Evolutionary conservation across 2,329 filamentous ascomycete genomes (phyloP).

Genomic region (Apiospora aurea): DNA sequence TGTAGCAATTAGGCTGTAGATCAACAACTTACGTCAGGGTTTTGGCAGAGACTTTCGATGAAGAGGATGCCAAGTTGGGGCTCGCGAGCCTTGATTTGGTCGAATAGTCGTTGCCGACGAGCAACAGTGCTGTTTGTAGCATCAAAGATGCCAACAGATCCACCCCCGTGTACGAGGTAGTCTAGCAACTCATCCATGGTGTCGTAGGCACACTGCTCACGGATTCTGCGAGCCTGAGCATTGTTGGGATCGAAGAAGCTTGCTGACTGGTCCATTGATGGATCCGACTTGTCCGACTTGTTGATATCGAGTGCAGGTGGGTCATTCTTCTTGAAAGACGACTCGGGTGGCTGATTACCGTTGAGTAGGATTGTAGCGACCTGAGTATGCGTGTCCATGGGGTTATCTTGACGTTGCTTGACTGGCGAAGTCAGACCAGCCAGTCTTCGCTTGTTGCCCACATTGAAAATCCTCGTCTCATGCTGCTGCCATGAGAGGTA

Average conservation of each 20-base stretch:
- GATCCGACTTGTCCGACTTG: conserved; percentile 36
- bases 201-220: conserved; percentile 91
- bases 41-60: conserved; percentile 91
- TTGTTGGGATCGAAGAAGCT: conserved; percentile 95
- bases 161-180: conserved; percentile 82
- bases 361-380: conserved; percentile 67
- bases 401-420: conserved; percentile 42
- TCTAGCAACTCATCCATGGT: conserved; percentile 92
- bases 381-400: conserved; percentile 55
- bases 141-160: conserved; percentile 93
- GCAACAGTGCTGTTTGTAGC: conserved; percentile 96
- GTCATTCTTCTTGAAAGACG: conserved; percentile 47
- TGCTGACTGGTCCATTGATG: conserved; percentile 82
- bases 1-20: background rate
- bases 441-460: conserved; percentile 87
- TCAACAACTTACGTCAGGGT: conserved; percentile 64
- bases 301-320: conserved; percentile 49
- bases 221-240: conserved; percentile 77
- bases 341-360: conserved; percentile 46
- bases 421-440: conserved; percentile 60
- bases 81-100: conserved; percentile 81
- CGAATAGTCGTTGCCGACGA: conserved; percentile 82
- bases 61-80: conserved; percentile 92
- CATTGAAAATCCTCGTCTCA: conserved; percentile 95
- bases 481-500: conserved; percentile 98